Conservation (phyloP, 305 asterid species). For the Fraxinus paxiana region DNA sequence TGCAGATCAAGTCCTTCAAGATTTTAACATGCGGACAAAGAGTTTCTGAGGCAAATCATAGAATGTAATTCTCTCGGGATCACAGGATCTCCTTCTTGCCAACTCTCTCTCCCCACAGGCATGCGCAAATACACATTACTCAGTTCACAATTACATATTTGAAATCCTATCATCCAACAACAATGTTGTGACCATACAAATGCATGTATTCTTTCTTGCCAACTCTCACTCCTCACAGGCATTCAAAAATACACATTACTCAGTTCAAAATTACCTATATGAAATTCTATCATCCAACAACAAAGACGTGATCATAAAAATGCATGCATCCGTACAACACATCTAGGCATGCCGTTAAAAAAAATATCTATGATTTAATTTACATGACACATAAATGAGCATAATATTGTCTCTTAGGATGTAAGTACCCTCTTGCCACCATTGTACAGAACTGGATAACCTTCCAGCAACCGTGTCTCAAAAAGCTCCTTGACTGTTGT, state of each 20-base stretch:
- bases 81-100: neutral
- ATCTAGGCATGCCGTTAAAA: neutral
- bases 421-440: slow-evolving; percentile 79
- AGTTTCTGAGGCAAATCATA: neutral
- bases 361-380: neutral
- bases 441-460: slow-evolving; percentile 92
- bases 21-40: neutral
- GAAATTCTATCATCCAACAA: neutral
- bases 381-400: neutral
- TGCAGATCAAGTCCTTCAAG: slow-evolving; percentile 2
- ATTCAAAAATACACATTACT: neutral
- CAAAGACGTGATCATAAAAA: neutral
- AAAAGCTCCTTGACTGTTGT: slow-evolving; percentile 84
- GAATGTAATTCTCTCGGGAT: neutral
- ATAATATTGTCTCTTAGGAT: neutral
- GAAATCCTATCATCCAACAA: neutral
- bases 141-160: neutral
- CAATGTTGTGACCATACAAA: neutral
- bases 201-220: neutral
- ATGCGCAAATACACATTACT: neutral
- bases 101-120: neutral
- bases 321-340: neutral
- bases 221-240: neutral
- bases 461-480: slow-evolving; percentile 86
- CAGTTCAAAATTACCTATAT: neutral